Conservation (phyloP, 2,329 filamentous ascomycete species). For the Onygena corvina region DNA sequence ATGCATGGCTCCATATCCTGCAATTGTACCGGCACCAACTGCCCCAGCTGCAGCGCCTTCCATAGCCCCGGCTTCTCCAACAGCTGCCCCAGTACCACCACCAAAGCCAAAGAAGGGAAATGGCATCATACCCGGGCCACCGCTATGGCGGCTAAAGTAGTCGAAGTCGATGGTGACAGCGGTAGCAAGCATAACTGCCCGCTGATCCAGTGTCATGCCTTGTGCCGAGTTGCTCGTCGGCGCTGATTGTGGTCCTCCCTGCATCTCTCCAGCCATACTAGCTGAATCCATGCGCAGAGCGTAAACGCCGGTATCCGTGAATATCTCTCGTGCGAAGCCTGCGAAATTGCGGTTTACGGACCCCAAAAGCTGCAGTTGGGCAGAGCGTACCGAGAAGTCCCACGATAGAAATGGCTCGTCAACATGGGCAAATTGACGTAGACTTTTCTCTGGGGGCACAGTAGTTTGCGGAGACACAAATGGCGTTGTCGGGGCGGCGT, state of each 20-base stretch:
- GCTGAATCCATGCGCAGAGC: constrained; percentile 53
- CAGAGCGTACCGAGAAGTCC: constrained; percentile 49
- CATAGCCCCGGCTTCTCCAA: constrained; percentile 12
- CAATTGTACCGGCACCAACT: constrained; percentile 47
- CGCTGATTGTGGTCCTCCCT: constrained; percentile 27
- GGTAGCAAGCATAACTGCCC: constrained; percentile 54
- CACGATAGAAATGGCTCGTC: constrained; percentile 53
- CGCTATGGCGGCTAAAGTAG: constrained; percentile 52
- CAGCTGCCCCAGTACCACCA: constrained; percentile 23
- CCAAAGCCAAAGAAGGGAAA: constrained; percentile 39
- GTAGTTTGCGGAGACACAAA: constrained; percentile 38
- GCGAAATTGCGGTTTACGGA: constrained; percentile 53
- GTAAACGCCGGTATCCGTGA: constrained; percentile 55
- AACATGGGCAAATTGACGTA: constrained; percentile 50
- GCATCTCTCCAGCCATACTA: constrained; percentile 28
- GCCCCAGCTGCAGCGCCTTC: constrained; percentile 33
- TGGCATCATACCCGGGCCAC: constrained; percentile 38
- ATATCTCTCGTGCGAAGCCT: constrained; percentile 51
- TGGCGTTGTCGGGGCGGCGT: constrained; percentile 32
- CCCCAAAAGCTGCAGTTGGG: constrained; percentile 42
- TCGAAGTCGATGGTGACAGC: constrained; percentile 56
- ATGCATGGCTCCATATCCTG: constrained; percentile 53
- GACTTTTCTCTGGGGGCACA: constrained; percentile 32
- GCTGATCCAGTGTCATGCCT: constrained; percentile 54
- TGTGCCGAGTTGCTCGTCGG: constrained; percentile 18